Base-by-base conservation (phyloP, 1,284 basidiomycete genomes). In the Malassezia pachydermatis region DNA sequence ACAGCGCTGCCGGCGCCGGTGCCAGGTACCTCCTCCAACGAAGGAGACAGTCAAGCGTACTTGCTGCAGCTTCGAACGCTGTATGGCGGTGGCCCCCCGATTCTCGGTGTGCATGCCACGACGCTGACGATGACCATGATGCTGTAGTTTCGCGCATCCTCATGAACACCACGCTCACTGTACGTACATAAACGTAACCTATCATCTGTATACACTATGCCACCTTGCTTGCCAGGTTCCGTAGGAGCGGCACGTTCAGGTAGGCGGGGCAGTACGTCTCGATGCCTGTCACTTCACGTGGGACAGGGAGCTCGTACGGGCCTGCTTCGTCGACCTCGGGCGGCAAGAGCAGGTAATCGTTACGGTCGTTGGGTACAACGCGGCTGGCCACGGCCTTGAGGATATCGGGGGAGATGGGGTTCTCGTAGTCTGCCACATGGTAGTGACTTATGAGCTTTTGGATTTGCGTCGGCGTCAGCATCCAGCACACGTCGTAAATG, bases 401-500 rank as follows among this genome's bases (percentile, higher is more conserved):
- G 32, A 71, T 71, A 53, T 71, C 68, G 16, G 67, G 67, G 43
- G 65, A 68, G 56, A 71, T 71, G 25, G 68, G 68, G 47, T 71
- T 70, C 55, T 95, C 88, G 72, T 94, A 95, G 75, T 98, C 94
- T 39, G 94, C 94, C 53, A 94, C 90, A 68, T 94, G 92, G 76
- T 98, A 98, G 75, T 94, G 90, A 53, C 84, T 85, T 75, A 92
- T 94, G 80, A 95, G 88, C 68, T 92, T 86, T 76, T 98, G 94
- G 63, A 99, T 98, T 74, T 99, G 94, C 71, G 92, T 92, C 0
- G 94, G 94, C 52, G 89, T 96, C 45, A 99, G 78, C 84, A 99
- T 98, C 94, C 94, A 98, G 78, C 90, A 98, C 47, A 98, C 92
- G 71, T 94, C 73, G 57, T 95, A 98, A 64, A 96, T 92, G 64